Evolutionary conservation across 371 early-diverging fungal species (phyloP).

Genomic region (Mortierella sp.): DNA sequence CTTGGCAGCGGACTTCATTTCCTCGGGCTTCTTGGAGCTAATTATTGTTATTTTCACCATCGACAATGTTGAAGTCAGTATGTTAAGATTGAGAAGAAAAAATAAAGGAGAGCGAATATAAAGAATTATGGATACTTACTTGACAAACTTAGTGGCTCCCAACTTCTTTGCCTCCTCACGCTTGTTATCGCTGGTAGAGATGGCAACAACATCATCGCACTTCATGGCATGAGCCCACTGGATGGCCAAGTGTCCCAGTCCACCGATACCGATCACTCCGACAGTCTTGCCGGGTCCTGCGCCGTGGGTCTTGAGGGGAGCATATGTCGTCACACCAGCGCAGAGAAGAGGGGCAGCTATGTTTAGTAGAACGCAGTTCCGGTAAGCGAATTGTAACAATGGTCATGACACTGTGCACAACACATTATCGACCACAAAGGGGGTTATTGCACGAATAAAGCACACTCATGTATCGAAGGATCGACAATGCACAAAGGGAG

Average conservation of each 20-base stretch:
- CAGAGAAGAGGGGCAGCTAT: conserved; percentile 62
- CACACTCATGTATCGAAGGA: too few relatives aligned
- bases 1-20: conserved; percentile 27
- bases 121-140: too few relatives aligned
- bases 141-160: conserved; percentile 72
- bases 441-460: too few relatives aligned
- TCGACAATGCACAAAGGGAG: not conserved
- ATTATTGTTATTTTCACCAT: too few relatives aligned
- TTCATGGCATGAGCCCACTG: conserved; percentile 71
- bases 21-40: conserved; percentile 46
- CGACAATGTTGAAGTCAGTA: too few relatives aligned
- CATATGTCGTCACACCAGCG: conserved; percentile 78
- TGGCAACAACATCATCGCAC: conserved; percentile 80
- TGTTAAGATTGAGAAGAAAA: too few relatives aligned
- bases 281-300: conserved; percentile 67
- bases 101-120: too few relatives aligned
- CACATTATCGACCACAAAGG: too few relatives aligned
- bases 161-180: conserved; percentile 72
- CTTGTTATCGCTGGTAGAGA: conserved; percentile 77
- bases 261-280: conserved; percentile 79
- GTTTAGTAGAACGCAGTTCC: too few relatives aligned
- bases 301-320: conserved; percentile 63
- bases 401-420: too few relatives aligned
- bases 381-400: too few relatives aligned
- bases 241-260: conserved; percentile 77